Percentiles rank a stretch among this genome's conserved stretches.
Evolutionary conservation across 352 stramenopile genomes (phyloP).

Genomic region (Phytopythium chamaehyphon): DNA sequence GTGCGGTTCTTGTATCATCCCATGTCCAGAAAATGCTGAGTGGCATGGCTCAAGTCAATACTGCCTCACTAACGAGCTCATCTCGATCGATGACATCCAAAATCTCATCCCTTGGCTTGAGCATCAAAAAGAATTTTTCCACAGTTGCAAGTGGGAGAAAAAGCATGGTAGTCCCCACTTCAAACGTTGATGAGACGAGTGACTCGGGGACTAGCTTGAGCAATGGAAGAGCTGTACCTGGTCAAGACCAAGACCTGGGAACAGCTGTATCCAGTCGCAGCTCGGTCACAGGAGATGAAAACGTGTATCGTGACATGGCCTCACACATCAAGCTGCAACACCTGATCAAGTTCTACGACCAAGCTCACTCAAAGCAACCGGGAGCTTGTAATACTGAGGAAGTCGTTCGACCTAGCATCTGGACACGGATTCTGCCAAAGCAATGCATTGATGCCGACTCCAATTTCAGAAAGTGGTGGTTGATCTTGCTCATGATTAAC

Average conservation of each 20-base stretch:
- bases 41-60: background rate
- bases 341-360: conserved; percentile 13
- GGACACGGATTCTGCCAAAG: conserved; percentile 15
- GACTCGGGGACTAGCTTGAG: no score
- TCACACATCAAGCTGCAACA: background rate
- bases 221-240: background rate
- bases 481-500: conserved; percentile 27
- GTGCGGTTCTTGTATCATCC: conserved; percentile 10
- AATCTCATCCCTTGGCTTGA: conserved; percentile 4
- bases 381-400: conserved; percentile 1
- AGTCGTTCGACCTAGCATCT: background rate
- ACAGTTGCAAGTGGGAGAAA: background rate
- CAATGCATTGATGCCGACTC: conserved; percentile 54
- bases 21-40: conserved; percentile 7
- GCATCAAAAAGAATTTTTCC: conserved; percentile 7
- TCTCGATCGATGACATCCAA: background rate
- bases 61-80: background rate
- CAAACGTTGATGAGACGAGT: background rate
- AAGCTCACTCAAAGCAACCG: conserved; percentile 9
- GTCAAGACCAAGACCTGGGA: background rate
- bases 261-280: background rate
- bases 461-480: conserved; percentile 35
- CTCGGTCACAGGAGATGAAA: background rate
- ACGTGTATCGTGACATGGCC: background rate
- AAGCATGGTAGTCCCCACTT: conserved; percentile 1